Percentiles rank a stretch among this genome's conserved stretches.
These are phyloP conservation scores for Geranium incanum DNA, from an alignment of 441 rosid genomes.

Conservation along the genomic window DNA sequence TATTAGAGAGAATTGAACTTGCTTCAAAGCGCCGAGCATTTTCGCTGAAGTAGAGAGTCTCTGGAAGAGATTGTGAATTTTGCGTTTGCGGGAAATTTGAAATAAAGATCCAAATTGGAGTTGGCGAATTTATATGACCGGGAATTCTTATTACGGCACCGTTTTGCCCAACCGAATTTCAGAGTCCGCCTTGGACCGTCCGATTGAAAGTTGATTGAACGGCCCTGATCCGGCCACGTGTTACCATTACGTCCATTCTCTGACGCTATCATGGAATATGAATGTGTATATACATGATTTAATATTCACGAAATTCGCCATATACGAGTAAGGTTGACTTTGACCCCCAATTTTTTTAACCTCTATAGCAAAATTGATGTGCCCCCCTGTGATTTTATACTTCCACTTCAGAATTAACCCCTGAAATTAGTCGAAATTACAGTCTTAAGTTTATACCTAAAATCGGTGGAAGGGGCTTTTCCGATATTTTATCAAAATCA, in stretches of 20 bases:
- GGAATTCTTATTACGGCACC: neutral
- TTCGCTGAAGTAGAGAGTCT: conserved; percentile 22
- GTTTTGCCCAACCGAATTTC: neutral
- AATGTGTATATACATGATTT: no score
- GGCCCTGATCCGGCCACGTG: neutral
- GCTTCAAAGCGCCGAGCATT: conserved; percentile 77
- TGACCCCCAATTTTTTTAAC: no score
- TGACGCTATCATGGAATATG: no score
- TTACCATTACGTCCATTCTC: no score
- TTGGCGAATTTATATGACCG: neutral
- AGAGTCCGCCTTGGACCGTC: neutral
- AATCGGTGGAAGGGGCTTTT: neutral
- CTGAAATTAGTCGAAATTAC: no score
- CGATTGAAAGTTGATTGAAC: neutral
- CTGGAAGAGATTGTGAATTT: conserved; percentile 1
- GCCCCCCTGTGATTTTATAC: no score
- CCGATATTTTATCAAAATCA: neutral
- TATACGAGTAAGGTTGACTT: no score
- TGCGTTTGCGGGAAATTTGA: conserved; percentile 12
- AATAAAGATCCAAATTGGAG: neutral
- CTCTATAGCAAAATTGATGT: no score
- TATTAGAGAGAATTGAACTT: conserved; percentile 19
- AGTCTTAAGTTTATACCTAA: no score
- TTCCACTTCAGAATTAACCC: no score
- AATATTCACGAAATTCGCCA: no score